Evolutionary conservation across 2,329 filamentous ascomycete species (phyloP), one percentile per base, ranked within the genome.

Genomic region (Phoma herbarum): DNA sequence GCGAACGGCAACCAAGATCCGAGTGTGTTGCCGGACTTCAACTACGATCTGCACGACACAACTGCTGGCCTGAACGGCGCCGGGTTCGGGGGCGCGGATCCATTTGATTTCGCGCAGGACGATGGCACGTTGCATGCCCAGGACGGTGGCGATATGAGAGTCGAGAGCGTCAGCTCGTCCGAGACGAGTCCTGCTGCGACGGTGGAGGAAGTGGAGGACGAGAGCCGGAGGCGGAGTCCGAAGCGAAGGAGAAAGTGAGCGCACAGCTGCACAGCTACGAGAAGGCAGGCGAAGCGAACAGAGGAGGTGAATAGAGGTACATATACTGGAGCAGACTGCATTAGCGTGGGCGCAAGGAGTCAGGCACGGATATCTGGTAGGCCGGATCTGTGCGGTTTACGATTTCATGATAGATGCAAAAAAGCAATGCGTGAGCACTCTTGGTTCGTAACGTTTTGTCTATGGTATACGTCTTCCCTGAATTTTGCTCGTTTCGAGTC

Each of bases 161-260:
- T 81, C 2, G 79, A 81, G 62, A 81, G 78, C 59, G 62, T 80
- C 29, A 79, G 75, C 47, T 78, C 76, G 42, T 73, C 70, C 35
- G 75, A 71, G 6, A 76, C 78, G 2, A 77, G 71, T 52, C 79
- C 79, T 0, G 67, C 73, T 4, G 73, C 71, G 1, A 76, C 73
- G 9, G 73, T 76, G 2, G 74, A 76, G 56, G 74, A 77, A 37
- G 70, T 74, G 1, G 73, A 74, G n/a, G 74, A 74, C 37, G 72
- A 71, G 65, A 71, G 58, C n/a, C 57, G 66, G 49, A 59, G 49
- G 0, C 35, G 68, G 31, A 72, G 70, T 52, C 70, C 69, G 16
- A 77, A 76, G 61, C 60, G 73, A 63, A 67, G 69, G 57, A 73
- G 57, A 64, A 69, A 66, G 47, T 75, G 29, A 31, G n/a, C n/a